Base-by-base conservation (phyloP, 306 rosid species). In the Acmispon strigosus region DNA sequence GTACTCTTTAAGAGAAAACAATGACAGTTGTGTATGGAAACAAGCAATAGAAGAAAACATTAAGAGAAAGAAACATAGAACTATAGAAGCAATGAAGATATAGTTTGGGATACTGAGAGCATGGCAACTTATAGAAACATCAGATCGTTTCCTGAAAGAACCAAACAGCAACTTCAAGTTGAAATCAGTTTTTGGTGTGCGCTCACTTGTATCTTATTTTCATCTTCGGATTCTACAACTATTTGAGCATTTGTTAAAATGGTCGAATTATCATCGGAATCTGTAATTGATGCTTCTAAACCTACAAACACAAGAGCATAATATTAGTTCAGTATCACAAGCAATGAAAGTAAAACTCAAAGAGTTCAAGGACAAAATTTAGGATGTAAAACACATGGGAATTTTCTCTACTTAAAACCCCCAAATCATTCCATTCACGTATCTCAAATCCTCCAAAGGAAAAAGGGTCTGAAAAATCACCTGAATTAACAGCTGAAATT, bases 241-340 rank as follows among this genome's bases (percentile, higher is more conserved):
- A 92, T 70, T 63, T 70, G 62, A 62, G 81, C 84, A 66, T 87
- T 76, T 65, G 77, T 70, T 72, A 90, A 80, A 15, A 66, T 13
- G 24, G 72, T 18, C 39, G 82, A 56, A 69, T 53, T 74, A 6
- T 74, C 84, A 14, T 78, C 73, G 22, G 87, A 62, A 75, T 82
- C 91, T 60, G 86, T 70, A 70, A 85, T 80, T 47, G 91, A 87
- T 75, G 92, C 96, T 79, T 85, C 96, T 24, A 88, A 72, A 70
- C 96, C 98, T 92, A 78, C 78, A 80, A 22, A 41, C 17, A 72
- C 34, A 32, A 32, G 10, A 72, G 22, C n/a, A 51, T 41, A 5
- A 64, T 12, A 69, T 19, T 34, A 74, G 51, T 66, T 20, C 6
- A 57, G 49, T 8, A 56, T 5, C 19, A 66, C 29, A 65, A 48